Evolutionary conservation across 2,329 filamentous ascomycete species (phyloP).

Genomic region (Raffaelea ambrosiae): DNA sequence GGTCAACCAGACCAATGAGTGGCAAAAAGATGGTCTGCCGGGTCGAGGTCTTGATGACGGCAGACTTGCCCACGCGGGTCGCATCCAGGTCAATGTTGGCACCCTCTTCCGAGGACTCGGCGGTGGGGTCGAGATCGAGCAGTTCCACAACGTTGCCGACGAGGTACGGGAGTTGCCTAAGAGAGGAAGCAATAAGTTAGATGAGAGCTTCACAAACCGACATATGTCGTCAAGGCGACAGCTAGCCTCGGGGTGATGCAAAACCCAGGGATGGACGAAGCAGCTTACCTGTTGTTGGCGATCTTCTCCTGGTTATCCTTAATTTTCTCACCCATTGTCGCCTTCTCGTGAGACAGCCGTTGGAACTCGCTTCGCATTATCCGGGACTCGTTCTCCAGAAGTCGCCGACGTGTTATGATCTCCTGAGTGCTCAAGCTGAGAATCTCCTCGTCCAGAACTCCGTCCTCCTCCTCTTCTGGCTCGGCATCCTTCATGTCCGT

Average conservation of each 20-base stretch:
- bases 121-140: slow-evolving; percentile 89
- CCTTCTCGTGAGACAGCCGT: slow-evolving; percentile 89
- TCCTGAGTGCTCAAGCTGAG: slow-evolving; percentile 89
- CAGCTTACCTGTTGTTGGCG: slow-evolving; percentile 83
- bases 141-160: slow-evolving; percentile 98
- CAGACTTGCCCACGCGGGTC: slow-evolving; percentile 92
- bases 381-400: slow-evolving; percentile 93
- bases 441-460: slow-evolving; percentile 88
- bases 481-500: slow-evolving; percentile 80
- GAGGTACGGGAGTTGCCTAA: slow-evolving; percentile 91
- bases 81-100: slow-evolving; percentile 98
- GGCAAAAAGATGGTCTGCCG: slow-evolving; percentile 98
- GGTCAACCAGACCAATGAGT: slow-evolving; percentile 92
- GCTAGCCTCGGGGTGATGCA: background rate
- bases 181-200: background rate
- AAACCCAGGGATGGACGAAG: no score
- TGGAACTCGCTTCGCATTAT: slow-evolving; percentile 99
- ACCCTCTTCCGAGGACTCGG: slow-evolving; percentile 92
- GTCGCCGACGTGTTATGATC: slow-evolving; percentile 79
- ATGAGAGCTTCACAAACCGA: no score
- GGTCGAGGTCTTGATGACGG: slow-evolving; percentile 98
- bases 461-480: slow-evolving; percentile 57
- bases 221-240: background rate
- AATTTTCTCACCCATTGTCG: slow-evolving; percentile 95
- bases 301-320: slow-evolving; percentile 99